Base-by-base conservation (phyloP, 2,329 filamentous ascomycete genomes). In the Calonectria pauciramosa region DNA sequence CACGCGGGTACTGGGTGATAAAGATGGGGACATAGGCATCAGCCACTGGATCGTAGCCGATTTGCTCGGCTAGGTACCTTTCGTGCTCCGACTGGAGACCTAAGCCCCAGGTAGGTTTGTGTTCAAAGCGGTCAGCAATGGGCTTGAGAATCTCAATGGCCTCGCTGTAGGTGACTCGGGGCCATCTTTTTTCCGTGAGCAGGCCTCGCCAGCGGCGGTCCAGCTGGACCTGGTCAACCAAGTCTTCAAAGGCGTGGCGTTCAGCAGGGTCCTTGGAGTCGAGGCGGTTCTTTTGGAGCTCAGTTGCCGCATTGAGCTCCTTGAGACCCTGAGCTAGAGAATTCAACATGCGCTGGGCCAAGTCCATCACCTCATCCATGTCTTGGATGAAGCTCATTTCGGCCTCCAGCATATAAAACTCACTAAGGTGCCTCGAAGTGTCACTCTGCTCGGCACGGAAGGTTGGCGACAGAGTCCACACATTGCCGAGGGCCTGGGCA, bases 321-420 rank as follows among this genome's bases (percentile, higher is more conserved):
- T 82, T 83, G 76, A 91, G 80, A 16, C 84, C 83, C 14, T 77
- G 86, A 73, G 81, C 81, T 77, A 90, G 77, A 83, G 87, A 87
- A 52, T 91, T 91, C 66, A 98, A 88, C 90, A 98, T 92, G 70
- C 93, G 88, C 84, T 99, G 95, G 2, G 95, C 91, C n/a, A 96
- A 85, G 71, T 93, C 88, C 90, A 98, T 97, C 79, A 99, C 89
- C 32, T 90, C 87, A 36, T 90, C 87, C 77, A 98, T 88, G 76
- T 92, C 87, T 60, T 94, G 89, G 52, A 93, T 91, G 83, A 98
- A 98, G 81, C 92, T 93, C 83, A 96, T 88, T 85, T 99, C 97
- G 20, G 93, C 96, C 85, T 99, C 97, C 3, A 99, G 91, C 97
- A 99, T 99, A 86, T 99, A 99, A 82, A 99, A 99, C 83, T 99